phyloP scores from a whole-genome alignment of 176 grass and related monocot species.

The Zea luxurians region DNA sequence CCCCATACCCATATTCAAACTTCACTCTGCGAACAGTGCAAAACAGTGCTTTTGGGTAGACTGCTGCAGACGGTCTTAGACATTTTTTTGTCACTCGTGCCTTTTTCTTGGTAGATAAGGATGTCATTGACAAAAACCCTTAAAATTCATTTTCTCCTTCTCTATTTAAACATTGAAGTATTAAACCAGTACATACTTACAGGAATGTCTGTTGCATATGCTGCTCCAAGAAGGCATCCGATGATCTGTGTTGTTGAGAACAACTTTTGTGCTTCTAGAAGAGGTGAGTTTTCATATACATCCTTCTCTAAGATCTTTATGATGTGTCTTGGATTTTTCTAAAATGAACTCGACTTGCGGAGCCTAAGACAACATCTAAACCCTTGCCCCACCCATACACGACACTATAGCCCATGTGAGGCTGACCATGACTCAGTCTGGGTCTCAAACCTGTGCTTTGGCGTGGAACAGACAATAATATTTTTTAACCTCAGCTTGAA shows the following conservation, averaged over 20 bases:
- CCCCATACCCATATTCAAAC: too few relatives aligned
- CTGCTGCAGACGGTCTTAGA: too few relatives aligned
- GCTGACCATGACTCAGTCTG: too few relatives aligned
- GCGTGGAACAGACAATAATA: too few relatives aligned
- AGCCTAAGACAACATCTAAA: too few relatives aligned
- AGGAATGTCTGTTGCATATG: constrained; percentile 86
- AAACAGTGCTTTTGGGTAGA: too few relatives aligned
- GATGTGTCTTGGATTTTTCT: neutral
- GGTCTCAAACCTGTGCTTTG: too few relatives aligned
- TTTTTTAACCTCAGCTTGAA: too few relatives aligned
- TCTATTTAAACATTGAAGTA: constrained; percentile 3
- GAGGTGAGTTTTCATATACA: constrained; percentile 57
- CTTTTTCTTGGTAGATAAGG: constrained; percentile 12
- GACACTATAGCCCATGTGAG: too few relatives aligned
- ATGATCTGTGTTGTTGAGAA: constrained; percentile 85
- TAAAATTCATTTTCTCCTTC: constrained; percentile 9
- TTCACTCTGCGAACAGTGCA: too few relatives aligned
- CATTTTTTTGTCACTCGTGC: neutral
- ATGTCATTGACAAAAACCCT: neutral
- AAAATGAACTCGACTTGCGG: too few relatives aligned
- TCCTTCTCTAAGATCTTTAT: constrained; percentile 16
- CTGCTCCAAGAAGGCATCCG: constrained; percentile 87
- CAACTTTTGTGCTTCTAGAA: constrained; percentile 92
- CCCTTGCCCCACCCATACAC: too few relatives aligned
- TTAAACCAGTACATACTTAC: constrained; percentile 21